Evolutionary conservation across 345 rosid species (phyloP), one percentile per base, ranked within the genome.

Genomic region (Populus pruinosa): DNA sequence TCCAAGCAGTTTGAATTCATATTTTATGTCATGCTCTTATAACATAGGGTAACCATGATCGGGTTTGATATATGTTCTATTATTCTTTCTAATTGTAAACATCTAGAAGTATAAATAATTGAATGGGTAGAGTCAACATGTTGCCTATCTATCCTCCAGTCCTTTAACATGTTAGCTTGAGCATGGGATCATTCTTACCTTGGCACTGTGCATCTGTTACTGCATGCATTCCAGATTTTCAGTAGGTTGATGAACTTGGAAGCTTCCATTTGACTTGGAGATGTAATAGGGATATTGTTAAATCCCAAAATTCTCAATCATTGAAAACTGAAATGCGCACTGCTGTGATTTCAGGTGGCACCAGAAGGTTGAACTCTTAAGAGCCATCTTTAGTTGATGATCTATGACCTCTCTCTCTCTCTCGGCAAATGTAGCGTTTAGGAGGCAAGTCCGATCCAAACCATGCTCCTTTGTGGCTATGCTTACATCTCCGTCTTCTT

Each of bases 1-100:
- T 96, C 78, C 97, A 89, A 75, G 95, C 95, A 0, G 86, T 88
- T 63, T 90, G 86, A 92, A 39, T 27, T 55, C 59, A 47, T 73
- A 74, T 9, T 14, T 72, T 79, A 47, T 72, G 47, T 39, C 74
- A 43, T 49, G 47, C 33, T 71, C 61, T 79, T 38, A 38, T 23
- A 67, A 33, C 67, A 61, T 80, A 74, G 85, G 84, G 70, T 75
- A 70, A 79, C 53, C 31, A 67, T n/a, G 71, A 33, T 77, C 55
- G 43, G 70, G 73, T 56, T 65, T 80, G 80, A 71, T 11, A 79
- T 72, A 56, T 78, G 23, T 10, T n/a, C 3, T 56, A 23, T 77
- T 78, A 74, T 87, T 87, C 84, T 78, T 82, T 82, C 71, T 80
- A 77, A 82, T 56, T 82, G 83, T 82, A 76, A 80, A 71, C 83